A percentile compares a stretch with the other conserved stretches of the same genome.
These are phyloP conservation scores for Chalciporus piperatus DNA, from an alignment of 768 basidiomycete species.

Conservation along the genomic window DNA sequence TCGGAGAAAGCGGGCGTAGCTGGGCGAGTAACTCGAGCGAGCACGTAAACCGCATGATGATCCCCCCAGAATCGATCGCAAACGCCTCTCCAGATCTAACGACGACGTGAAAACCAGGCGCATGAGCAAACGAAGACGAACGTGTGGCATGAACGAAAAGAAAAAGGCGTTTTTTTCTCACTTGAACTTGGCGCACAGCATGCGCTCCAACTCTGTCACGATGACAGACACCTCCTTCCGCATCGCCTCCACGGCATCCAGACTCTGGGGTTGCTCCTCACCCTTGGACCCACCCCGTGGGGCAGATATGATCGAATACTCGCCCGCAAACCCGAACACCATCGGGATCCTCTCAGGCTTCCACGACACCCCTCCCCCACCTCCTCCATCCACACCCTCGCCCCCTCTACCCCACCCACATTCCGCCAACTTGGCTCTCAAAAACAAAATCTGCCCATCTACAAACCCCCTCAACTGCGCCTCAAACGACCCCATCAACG, in stretches of 20 bases:
- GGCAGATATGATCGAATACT: constrained; percentile 23
- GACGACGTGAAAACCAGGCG: too few relatives aligned
- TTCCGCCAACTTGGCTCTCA: constrained; percentile 14
- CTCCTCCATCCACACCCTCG: background rate
- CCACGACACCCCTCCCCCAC: background rate
- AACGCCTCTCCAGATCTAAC: constrained; percentile 19
- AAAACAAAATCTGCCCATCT: constrained; percentile 25
- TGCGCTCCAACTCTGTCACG: constrained; percentile 12
- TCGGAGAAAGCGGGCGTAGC: constrained; percentile 9
- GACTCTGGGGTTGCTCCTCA: background rate
- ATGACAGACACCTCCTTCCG: constrained; percentile 16
- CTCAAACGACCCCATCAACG: constrained; percentile 14
- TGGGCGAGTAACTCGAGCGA: constrained; percentile 20
- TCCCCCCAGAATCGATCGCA: constrained; percentile 19
- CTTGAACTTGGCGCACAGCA: constrained; percentile 17
- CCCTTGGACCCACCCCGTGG: background rate
- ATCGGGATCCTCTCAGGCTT: background rate
- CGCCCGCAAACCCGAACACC: constrained; percentile 23
- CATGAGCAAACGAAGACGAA: background rate
- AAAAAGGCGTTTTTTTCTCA: constrained; percentile 6
- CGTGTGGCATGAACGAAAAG: too few relatives aligned
- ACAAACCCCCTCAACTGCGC: constrained; percentile 18
- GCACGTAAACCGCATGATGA: constrained; percentile 25
- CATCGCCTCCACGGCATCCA: constrained; percentile 9
- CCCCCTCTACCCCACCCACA: background rate